Evolutionary conservation across 768 basidiomycete genomes (phyloP), one percentile per base, ranked within the genome.

Genomic region (Collybia sordida): DNA sequence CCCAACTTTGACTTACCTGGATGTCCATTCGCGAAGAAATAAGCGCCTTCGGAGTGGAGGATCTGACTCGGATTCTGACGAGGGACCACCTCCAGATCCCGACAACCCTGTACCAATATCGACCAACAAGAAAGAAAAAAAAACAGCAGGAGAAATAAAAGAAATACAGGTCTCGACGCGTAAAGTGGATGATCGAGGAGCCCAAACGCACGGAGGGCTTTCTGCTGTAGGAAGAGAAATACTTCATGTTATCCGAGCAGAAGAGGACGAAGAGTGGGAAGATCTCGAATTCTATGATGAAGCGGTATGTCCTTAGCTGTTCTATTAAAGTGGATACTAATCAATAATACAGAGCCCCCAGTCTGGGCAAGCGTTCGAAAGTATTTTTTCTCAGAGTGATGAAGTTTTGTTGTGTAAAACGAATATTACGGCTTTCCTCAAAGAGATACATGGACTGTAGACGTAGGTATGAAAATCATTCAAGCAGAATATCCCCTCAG

Each of bases 211-310:
- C 57, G 86, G 87, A 8, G 85, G 87, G 0, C 66, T 92, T 45
- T 88, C 90, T 39, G 64, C 77, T 5, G 81, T 82, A 8, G 75
- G 90, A 43, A 77, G 88, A 59, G 90, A 93, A 56, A 90, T 93
- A 79, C 65, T 93, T 19, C 75, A 79, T 42, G 72, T 78, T n/a
- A 82, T 91, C 34, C 79, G 88, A 23, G 70, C 71, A 2, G 90
- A 93, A 61, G 87, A 90, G 59, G 90, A 91, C 46, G 90, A 90
- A 60, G 68, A 67, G 45, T 93, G 90, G 90, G 70, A 83, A 58
- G 72, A 81, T 40, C 70, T 90, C 19, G 74, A 83, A 42, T 91
- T 84, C 63, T 82, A 72, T 58, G 83, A 83, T 56, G 74, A 74
- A 34, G 77, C 81, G 69, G 90, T 92, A 54, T 49, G 80, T 64